Conservation (phyloP, 2,329 filamentous ascomycete species). For the Canariomyces notabilis region DNA sequence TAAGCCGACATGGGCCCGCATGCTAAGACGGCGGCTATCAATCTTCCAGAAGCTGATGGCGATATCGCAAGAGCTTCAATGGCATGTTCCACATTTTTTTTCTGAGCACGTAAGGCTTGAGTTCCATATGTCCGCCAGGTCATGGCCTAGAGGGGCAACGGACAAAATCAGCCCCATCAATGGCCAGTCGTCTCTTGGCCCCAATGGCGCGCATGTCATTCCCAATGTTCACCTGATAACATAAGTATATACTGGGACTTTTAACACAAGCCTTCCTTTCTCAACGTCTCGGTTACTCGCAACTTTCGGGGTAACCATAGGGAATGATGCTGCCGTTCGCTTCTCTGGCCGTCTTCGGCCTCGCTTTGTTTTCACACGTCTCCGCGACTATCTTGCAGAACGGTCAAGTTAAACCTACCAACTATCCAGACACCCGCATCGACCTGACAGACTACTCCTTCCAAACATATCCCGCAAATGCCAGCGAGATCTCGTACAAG, state of each 20-base stretch:
- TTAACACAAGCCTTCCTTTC: background rate
- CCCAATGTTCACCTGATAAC: too few relatives aligned
- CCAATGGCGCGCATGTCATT: too few relatives aligned
- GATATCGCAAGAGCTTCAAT: too few relatives aligned
- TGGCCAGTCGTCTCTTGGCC: too few relatives aligned
- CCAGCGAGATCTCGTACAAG: constrained; percentile 55
- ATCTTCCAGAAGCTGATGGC: background rate
- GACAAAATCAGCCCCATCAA: too few relatives aligned
- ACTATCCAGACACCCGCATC: constrained; percentile 39
- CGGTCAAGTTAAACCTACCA: constrained; percentile 36
- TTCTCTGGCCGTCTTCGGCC: constrained; percentile 17
- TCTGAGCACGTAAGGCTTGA: too few relatives aligned
- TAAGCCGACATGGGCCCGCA: background rate
- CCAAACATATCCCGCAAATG: constrained; percentile 45
- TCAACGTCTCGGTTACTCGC: background rate
- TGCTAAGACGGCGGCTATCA: background rate
- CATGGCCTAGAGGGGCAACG: too few relatives aligned
- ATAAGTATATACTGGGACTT: too few relatives aligned
- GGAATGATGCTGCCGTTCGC: constrained; percentile 16
- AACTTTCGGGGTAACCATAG: background rate
- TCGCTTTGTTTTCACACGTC: constrained; percentile 20
- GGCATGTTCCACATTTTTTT: too few relatives aligned
- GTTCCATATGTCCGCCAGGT: too few relatives aligned
- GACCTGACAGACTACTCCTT: constrained; percentile 31
- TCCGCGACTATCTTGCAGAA: constrained; percentile 37